A percentile compares a stretch with the other conserved stretches of the same genome.
Conservation (phyloP, 2,329 filamentous ascomycete species). For the Scedosporium boydii region DNA sequence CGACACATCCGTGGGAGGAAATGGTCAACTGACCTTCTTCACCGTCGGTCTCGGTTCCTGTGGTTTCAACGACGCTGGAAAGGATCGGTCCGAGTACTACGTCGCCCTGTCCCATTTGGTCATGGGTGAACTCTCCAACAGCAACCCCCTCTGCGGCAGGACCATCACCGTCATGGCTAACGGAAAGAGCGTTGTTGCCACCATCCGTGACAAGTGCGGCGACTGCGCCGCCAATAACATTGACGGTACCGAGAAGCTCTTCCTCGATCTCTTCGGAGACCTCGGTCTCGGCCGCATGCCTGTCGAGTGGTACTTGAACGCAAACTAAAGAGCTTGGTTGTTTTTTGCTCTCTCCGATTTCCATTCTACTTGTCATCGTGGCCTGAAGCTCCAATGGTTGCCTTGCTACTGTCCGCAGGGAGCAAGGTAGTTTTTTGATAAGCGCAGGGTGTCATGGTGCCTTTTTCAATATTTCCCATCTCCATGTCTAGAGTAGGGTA, state of each 20-base stretch:
- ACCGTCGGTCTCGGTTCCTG: conserved; percentile 59
- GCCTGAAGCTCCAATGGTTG: not conserved
- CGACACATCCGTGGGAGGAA: conserved; percentile 6
- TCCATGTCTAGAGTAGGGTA: not conserved
- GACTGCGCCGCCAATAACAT: conserved; percentile 49
- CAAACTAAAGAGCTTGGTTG: conserved; percentile 15
- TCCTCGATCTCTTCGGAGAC: conserved; percentile 39
- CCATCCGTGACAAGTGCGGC: conserved; percentile 66
- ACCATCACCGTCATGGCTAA: conserved; percentile 52
- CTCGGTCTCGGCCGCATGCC: conserved; percentile 31
- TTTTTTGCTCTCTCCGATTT: not conserved
- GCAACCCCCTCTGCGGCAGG: conserved; percentile 62
- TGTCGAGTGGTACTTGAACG: conserved; percentile 37
- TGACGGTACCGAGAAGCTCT: conserved; percentile 51
- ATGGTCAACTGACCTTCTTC: conserved; percentile 69
- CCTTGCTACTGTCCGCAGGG: not conserved
- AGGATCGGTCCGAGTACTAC: conserved; percentile 45
- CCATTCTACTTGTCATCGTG: not conserved
- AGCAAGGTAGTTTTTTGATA: not conserved
- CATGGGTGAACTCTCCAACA: conserved; percentile 57
- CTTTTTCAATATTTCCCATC: not conserved
- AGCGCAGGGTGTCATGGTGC: not conserved
- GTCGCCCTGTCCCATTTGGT: conserved; percentile 58
- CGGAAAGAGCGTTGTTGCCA: conserved; percentile 49
- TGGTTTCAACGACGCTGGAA: conserved; percentile 50